Evolutionary conservation across 176 grass and related monocot genomes (phyloP), one percentile per base, ranked within the genome.

Genomic region (Oryza australiensis): DNA sequence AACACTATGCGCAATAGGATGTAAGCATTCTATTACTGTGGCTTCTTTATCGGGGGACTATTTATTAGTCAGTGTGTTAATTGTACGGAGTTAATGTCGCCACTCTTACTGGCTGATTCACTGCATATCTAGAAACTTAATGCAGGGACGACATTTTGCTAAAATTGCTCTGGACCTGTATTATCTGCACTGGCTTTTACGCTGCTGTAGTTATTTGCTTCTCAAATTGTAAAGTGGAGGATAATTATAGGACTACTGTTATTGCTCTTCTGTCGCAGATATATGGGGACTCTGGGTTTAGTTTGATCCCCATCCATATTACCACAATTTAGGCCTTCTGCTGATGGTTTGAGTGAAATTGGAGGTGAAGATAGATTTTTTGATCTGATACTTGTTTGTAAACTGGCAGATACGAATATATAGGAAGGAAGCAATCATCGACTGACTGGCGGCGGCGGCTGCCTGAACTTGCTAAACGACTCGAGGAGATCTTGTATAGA

Each of bases 401-500:
- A 83, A 76, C 42, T 20, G 33, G 41, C 74, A 92, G 82, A 88
- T 88, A 27, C 0, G 79, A 74, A 1, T 92, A 24, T 74, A 74
- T 82, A 71, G 79, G 38, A 87, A 86, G 75, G 24, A 90, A 75
- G 76, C 80, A 74, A 28, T 7, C 84, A 14, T 32, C 88, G 0
- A 26, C 62, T 75, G 88, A 90, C 6, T 90, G 84, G 84, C 70
- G 63, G 51, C 75, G 43, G 29, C 70, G 84, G 26, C 64, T 90
- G 37, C 88, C 88, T 20, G 88, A 90, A 74, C 63, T 90, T 13
- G 3, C 80, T 12, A 79, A 4, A 62, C 74, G 88, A 40, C 88
- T 90, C 2, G 88, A 90, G 84, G 84, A 90, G 59, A 90, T 86
- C 29, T 74, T 94, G 80, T 89, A 59, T 72, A 92, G 81, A 40